A percentile compares a stretch with the other conserved stretches of the same genome.
Conservation (phyloP, 345 rosid genomes). For the Syzygium aromaticum region DNA sequence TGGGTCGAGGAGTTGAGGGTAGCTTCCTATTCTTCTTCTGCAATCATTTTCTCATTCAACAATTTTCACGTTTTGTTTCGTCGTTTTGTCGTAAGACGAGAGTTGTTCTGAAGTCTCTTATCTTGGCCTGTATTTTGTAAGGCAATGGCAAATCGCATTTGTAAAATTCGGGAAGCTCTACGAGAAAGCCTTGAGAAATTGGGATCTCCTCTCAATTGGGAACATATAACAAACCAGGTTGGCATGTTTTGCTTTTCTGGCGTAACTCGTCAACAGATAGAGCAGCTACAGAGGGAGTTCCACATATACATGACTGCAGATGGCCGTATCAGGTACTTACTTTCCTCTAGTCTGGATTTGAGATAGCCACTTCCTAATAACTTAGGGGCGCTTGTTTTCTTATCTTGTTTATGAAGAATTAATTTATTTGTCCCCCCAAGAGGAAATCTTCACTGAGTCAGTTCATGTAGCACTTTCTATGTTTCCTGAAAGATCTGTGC, state of each 20-base stretch:
- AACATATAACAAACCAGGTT: slow-evolving; percentile 92
- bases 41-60: background rate
- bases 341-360: background rate
- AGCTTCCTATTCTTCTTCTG: background rate
- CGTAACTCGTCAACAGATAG: slow-evolving; percentile 79
- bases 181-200: slow-evolving; percentile 73
- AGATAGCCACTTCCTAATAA: background rate
- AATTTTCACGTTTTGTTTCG: background rate
- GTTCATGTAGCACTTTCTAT: background rate
- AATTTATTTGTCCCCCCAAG: background rate
- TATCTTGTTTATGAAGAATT: background rate
- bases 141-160: slow-evolving; percentile 93
- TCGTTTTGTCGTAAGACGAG: background rate
- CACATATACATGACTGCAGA: slow-evolving; percentile 90
- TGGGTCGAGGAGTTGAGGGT: slow-evolving; percentile 96
- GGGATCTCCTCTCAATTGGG: slow-evolving; percentile 80
- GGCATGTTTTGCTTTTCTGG: slow-evolving; percentile 99
- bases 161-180: slow-evolving; percentile 67
- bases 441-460: background rate
- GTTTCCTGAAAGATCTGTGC: background rate
- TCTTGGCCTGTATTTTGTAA: slow-evolving; percentile 1
- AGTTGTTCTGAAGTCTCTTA: background rate
- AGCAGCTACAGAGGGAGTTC: slow-evolving; percentile 61
- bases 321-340: slow-evolving; percentile 72
- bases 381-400: background rate